phyloP scores from a whole-genome alignment of 495 filamentous ascomycete species.

The Acidiella bohemica region DNA sequence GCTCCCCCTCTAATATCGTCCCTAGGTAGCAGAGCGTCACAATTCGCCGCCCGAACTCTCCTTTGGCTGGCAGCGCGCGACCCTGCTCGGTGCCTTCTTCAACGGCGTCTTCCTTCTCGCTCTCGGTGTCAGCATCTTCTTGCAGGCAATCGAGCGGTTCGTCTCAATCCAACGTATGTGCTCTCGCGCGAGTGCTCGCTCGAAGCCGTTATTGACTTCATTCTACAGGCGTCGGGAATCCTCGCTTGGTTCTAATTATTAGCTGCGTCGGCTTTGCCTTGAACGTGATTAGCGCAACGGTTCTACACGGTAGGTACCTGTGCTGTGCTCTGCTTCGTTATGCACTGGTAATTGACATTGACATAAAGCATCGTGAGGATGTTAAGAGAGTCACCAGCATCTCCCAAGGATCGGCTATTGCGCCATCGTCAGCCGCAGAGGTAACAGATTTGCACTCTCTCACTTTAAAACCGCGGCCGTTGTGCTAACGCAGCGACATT shows the following conservation, averaged over 20 bases:
- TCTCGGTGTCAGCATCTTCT: conserved; percentile 19
- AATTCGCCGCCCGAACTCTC: conserved; percentile 31
- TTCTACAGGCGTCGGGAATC: neutral
- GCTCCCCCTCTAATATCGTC: no score
- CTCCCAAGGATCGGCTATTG: no score
- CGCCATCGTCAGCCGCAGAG: no score
- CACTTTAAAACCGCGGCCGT: no score
- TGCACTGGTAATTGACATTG: no score
- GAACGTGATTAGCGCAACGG: conserved; percentile 3
- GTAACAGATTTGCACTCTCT: no score
- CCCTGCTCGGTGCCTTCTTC: conserved; percentile 24
- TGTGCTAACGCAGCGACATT: no score
- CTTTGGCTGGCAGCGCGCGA: conserved; percentile 31
- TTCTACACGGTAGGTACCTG: neutral
- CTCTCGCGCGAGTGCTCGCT: no score
- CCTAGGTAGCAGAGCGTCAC: conserved; percentile 14
- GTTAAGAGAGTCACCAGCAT: no score
- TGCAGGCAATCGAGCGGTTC: conserved; percentile 23
- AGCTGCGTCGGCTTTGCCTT: neutral
- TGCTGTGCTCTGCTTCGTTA: no score
- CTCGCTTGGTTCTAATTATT: neutral
- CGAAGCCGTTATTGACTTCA: no score
- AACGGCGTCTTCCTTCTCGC: conserved; percentile 24
- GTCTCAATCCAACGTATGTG: conserved; percentile 1
- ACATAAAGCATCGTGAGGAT: no score